Percentiles rank a stretch among this genome's conserved stretches.
phyloP scores from a whole-genome alignment of 2,329 filamentous ascomycete species.

The Akanthomyces lecanii region DNA sequence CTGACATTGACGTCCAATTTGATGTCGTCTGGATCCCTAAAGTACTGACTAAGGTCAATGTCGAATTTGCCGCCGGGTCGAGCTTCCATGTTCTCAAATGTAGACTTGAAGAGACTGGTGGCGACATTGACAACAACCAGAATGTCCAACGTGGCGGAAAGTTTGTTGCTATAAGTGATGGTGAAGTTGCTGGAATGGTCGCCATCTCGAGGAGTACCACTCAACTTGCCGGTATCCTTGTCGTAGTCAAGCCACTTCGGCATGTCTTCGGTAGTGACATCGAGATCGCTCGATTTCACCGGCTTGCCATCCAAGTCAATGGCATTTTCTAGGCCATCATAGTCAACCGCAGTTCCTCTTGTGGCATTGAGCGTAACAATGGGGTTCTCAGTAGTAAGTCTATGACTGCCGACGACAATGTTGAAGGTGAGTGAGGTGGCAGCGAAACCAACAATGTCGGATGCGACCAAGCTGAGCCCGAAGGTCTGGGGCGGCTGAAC shows the following conservation, averaged over 20 bases:
- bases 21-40: conserved; percentile 37
- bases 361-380: conserved; percentile 55
- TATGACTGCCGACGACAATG: conserved; percentile 66
- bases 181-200: conserved; percentile 59
- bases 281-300: conserved; percentile 47
- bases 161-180: conserved; percentile 55
- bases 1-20: conserved; percentile 33
- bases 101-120: conserved; percentile 37
- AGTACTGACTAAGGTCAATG: conserved; percentile 40
- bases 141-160: conserved; percentile 55
- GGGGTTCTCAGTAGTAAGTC: conserved; percentile 59
- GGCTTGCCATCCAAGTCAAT: conserved; percentile 56
- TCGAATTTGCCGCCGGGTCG: conserved; percentile 39
- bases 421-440: conserved; percentile 63
- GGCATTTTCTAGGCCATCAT: conserved; percentile 44
- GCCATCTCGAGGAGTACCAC: conserved; percentile 58
- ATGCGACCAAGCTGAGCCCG: conserved; percentile 68
- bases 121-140: conserved; percentile 40
- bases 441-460: conserved; percentile 74
- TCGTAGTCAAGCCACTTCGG: conserved; percentile 71
- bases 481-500: conserved; percentile 68
- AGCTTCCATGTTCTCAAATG: conserved; percentile 37
- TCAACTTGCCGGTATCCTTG: conserved; percentile 54
- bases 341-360: conserved; percentile 47
- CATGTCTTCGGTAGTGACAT: conserved; percentile 45